Base-by-base conservation (phyloP, 768 basidiomycete species). In the Gautieria morchelliformis region DNA sequence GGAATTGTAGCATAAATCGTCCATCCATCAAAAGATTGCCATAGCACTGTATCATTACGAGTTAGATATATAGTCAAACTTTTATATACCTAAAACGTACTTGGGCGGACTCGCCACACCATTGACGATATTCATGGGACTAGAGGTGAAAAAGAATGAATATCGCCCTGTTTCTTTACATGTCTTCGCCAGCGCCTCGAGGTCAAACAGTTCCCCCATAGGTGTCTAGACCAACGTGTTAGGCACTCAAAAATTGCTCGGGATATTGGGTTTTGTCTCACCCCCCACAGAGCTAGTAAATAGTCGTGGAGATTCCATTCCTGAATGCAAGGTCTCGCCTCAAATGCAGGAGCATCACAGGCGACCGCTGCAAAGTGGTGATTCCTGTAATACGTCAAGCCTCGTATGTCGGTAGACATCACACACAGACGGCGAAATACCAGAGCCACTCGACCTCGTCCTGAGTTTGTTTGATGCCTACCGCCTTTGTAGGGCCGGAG, bases 191-290 rank as follows among this genome's bases (percentile, higher is more conserved):
- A 64, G 56, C 27, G 40, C 42, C 39, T 63, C 62, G 30, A 64
- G 47, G 47, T 63, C 62, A 50, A 63, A 61, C 33, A 64, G 51
- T 49, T 64, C 63, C 11, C 59, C 62, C 17, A 64, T 59, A 15
- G 55, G 59, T 27, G 59, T 52, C 35, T 61, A 57, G 6, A 52
- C 44, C 24, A 52, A 27, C 27, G 27, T 27, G 52, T 40, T 45
- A 52, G 22, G 58, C 48, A 22, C 61, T 52, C 40, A 27, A 46
- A 2, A 53, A 55, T 33, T 61, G 61, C 56, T 33, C 45, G 27
- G 8, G 35, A 24, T 32, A 55, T 42, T 11, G 39, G n/a, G 15
- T 2, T 27, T 27, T 20, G 22, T 27, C 44, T 30, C 33, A 56
- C 55, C 11, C 55, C 49, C 57, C 57, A 33, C 33, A 52, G 20